phyloP scores from a whole-genome alignment of 2,329 filamentous ascomycete genomes.

The Ceratocystis colombiana region DNA sequence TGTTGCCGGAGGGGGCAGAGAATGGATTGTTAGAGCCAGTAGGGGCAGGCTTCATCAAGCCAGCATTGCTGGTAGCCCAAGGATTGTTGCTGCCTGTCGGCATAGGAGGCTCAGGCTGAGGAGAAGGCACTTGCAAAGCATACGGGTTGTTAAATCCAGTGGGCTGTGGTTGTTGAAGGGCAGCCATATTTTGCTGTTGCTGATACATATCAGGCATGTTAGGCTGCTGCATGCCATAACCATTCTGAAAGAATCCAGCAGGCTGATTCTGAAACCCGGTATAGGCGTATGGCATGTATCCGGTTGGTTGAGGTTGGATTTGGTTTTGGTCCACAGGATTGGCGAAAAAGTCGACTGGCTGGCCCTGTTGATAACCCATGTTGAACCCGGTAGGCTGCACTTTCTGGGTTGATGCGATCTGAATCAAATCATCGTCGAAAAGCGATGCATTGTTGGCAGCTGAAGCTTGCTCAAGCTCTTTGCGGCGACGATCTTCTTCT shows the following conservation, averaged over 20 bases:
- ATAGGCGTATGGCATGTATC: slow-evolving; percentile 51
- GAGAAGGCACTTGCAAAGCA: slow-evolving; percentile 36
- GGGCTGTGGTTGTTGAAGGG: slow-evolving; percentile 40
- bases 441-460: slow-evolving; percentile 73
- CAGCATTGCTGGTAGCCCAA: slow-evolving; percentile 59
- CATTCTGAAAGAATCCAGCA: slow-evolving; percentile 52
- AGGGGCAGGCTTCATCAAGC: slow-evolving; percentile 64
- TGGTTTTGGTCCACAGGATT: slow-evolving; percentile 78
- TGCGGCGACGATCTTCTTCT: slow-evolving; percentile 81
- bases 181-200: slow-evolving; percentile 39
- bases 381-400: slow-evolving; percentile 83
- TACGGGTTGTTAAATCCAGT: slow-evolving; percentile 47
- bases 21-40: slow-evolving; percentile 99
- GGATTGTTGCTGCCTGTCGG: slow-evolving; percentile 88
- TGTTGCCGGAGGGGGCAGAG: slow-evolving; percentile 39
- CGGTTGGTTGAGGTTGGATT: slow-evolving; percentile 68
- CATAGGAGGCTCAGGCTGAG: slow-evolving; percentile 48
- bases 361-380: slow-evolving; percentile 94
- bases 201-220: slow-evolving; percentile 62
- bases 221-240: slow-evolving; percentile 56
- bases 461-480: slow-evolving; percentile 56
- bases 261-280: slow-evolving; percentile 43
- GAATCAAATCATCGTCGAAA: slow-evolving; percentile 69
- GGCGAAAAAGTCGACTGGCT: slow-evolving; percentile 91
- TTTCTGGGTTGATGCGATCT: slow-evolving; percentile 43